phyloP scores from a whole-genome alignment of 2,329 filamentous ascomycete species.

The Epichloe glyceriae region DNA sequence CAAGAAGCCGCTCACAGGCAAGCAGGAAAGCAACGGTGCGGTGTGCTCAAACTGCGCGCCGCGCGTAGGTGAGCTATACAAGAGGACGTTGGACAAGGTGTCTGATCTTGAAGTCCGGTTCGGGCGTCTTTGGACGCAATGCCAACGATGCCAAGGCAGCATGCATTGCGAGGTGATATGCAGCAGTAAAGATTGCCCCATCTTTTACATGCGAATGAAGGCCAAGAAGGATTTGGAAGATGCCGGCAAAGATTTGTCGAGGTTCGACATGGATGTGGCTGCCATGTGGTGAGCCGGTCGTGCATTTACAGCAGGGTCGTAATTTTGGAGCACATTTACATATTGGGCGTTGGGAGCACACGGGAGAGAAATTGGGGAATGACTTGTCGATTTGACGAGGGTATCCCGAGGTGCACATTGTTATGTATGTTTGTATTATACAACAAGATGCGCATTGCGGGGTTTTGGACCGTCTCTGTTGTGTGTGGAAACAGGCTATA shows the following conservation, averaged over 20 bases:
- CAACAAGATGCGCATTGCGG: background rate
- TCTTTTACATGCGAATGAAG: constrained; percentile 99
- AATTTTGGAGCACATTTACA: background rate
- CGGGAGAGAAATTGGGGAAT: background rate
- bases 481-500: too few relatives aligned
- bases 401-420: background rate
- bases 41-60: constrained; percentile 79
- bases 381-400: background rate
- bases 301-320: background rate
- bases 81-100: constrained; percentile 75
- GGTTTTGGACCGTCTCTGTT: too few relatives aligned
- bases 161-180: constrained; percentile 98
- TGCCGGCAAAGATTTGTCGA: constrained; percentile 72
- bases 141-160: constrained; percentile 32
- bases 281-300: constrained; percentile 36
- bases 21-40: constrained; percentile 69
- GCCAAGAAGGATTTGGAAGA: constrained; percentile 98
- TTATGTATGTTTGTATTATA: background rate
- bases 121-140: constrained; percentile 26
- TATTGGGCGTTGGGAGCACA: background rate
- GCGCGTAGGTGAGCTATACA: constrained; percentile 83
- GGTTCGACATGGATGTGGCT: constrained; percentile 79
- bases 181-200: constrained; percentile 36
- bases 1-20: constrained; percentile 82
- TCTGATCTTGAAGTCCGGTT: constrained; percentile 91